A percentile compares a stretch with the other conserved stretches of the same genome.
Conservation (phyloP, 768 basidiomycete genomes). For the Amanita phalloides region DNA sequence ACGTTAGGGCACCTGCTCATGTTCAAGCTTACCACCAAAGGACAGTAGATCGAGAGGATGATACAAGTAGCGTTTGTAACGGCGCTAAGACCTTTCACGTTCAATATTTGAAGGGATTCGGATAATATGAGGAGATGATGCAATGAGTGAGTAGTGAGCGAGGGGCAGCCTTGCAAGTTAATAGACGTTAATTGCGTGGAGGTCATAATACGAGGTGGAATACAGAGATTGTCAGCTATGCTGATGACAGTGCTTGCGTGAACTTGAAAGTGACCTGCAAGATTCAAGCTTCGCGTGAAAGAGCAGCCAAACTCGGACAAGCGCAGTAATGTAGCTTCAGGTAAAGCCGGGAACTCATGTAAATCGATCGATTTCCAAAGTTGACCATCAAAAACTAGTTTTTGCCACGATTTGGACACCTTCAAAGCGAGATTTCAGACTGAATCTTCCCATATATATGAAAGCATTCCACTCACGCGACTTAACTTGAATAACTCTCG, state of each 20-base stretch:
- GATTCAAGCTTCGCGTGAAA: slow-evolving; percentile 51
- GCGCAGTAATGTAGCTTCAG: slow-evolving; percentile 37
- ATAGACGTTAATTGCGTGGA: slow-evolving; percentile 62
- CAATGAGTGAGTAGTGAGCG: slow-evolving; percentile 54
- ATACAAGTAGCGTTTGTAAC: slow-evolving; percentile 72
- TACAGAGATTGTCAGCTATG: slow-evolving; percentile 43
- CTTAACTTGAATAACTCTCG: slow-evolving; percentile 72
- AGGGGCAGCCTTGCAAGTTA: slow-evolving; percentile 63
- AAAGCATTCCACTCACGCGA: slow-evolving; percentile 43
- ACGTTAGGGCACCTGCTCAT: slow-evolving; percentile 63
- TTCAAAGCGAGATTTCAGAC: neutral
- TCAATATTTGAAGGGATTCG: slow-evolving; percentile 44
- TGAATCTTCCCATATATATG: neutral
- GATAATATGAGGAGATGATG: slow-evolving; percentile 61
- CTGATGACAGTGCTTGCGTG: slow-evolving; percentile 37
- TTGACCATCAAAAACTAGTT: slow-evolving; percentile 74
- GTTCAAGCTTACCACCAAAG: slow-evolving; percentile 49
- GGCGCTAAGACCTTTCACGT: slow-evolving; percentile 54
- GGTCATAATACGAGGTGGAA: slow-evolving; percentile 25
- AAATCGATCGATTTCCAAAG: slow-evolving; percentile 69
- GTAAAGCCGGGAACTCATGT: slow-evolving; percentile 46
- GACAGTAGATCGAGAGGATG: slow-evolving; percentile 49
- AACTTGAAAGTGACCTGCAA: slow-evolving; percentile 51
- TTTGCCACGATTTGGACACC: slow-evolving; percentile 73
- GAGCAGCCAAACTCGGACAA: slow-evolving; percentile 48